phyloP scores from a whole-genome alignment of 345 rosid genomes.

The Gossypium raimondii region DNA sequence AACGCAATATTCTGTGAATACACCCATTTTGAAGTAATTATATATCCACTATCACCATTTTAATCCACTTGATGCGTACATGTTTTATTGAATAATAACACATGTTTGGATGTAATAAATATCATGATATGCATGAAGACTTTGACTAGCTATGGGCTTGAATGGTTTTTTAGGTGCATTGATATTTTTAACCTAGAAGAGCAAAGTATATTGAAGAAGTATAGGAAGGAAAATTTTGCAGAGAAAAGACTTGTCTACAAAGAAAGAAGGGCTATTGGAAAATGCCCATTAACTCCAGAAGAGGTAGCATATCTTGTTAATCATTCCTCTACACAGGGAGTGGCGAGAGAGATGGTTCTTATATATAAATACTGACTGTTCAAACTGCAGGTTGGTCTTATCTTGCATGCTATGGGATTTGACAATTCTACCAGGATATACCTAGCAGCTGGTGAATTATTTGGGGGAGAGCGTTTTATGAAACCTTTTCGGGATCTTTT shows the following conservation, averaged over 20 bases:
- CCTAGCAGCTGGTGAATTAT: conserved; percentile 92
- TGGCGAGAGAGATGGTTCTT: not conserved
- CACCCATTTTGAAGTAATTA: not conserved
- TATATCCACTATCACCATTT: not conserved
- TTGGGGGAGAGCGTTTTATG: conserved; percentile 92
- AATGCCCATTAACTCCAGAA: conserved; percentile 89
- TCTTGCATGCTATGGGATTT: conserved; percentile 83
- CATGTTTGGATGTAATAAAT: not conserved
- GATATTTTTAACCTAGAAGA: conserved; percentile 79
- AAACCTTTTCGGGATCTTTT: conserved; percentile 73
- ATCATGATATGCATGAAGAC: not conserved
- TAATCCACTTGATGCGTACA: not conserved
- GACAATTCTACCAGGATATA: conserved; percentile 86
- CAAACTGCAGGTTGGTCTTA: conserved; percentile 76
- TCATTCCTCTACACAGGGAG: not conserved
- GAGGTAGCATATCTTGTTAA: conserved; percentile 45
- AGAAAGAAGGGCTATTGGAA: conserved; percentile 86
- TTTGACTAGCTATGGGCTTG: conserved; percentile 4
- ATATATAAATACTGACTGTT: conserved; percentile 15
- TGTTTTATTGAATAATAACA: not conserved
- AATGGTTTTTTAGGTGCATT: conserved; percentile 58
- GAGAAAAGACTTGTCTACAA: conserved; percentile 55
- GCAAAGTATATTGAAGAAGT: conserved; percentile 69
- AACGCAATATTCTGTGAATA: not conserved
- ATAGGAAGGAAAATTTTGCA: conserved; percentile 83